These are phyloP conservation scores for Hordeum vulgare DNA, from an alignment of 176 grass and related monocot genomes.

Conservation along the genomic window DNA sequence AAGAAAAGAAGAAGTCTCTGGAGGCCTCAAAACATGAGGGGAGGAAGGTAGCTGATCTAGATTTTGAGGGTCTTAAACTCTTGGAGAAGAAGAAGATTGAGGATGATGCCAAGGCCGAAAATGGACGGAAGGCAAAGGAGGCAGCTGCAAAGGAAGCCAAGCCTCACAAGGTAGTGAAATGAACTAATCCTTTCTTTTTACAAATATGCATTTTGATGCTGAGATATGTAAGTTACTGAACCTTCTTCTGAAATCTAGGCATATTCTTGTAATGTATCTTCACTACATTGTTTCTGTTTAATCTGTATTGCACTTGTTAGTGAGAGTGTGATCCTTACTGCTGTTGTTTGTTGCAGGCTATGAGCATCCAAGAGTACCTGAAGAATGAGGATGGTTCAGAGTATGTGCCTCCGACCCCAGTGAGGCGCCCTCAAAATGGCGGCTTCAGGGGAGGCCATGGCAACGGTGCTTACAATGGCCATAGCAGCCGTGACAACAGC, in stretches of 20 bases:
- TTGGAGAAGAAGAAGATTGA: conserved; percentile 41
- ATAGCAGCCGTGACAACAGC: background rate
- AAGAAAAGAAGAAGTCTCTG: conserved; percentile 23
- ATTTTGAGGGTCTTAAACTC: background rate
- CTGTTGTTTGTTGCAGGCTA: conserved; percentile 13
- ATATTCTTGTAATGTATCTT: too few relatives aligned
- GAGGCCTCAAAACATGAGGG: background rate
- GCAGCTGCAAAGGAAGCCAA: background rate
- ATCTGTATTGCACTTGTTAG: background rate
- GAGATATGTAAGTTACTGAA: too few relatives aligned
- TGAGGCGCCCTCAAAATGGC: background rate
- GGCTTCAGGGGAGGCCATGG: background rate
- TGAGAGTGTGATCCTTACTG: background rate
- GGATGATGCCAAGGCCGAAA: conserved; percentile 27
- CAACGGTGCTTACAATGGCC: background rate
- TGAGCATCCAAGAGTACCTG: background rate
- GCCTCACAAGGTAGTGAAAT: background rate
- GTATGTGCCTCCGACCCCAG: background rate
- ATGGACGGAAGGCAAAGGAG: background rate
- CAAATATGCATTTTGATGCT: background rate
- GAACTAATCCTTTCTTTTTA: background rate
- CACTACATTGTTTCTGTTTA: background rate
- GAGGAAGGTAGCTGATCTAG: conserved; percentile 17
- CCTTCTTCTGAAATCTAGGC: too few relatives aligned
- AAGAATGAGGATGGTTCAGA: background rate